Base-by-base conservation (phyloP, 257 asterid genomes). In the Pogostemon cablin region DNA sequence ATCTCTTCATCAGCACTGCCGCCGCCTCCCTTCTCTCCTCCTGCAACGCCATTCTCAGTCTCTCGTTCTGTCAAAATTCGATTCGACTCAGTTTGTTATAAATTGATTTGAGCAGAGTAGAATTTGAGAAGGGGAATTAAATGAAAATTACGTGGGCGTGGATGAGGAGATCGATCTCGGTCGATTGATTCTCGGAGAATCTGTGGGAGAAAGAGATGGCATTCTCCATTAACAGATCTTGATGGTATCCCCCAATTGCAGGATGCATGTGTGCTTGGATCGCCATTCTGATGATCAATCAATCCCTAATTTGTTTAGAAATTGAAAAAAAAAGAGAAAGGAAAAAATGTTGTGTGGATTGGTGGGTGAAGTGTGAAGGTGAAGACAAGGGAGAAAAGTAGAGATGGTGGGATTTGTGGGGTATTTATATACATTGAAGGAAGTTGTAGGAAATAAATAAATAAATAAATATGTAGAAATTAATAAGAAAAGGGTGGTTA, bases 91-190 rank as follows among this genome's bases (percentile, higher is more conserved):
- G 32, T 25, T 25, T 0, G 32, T 25, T 1, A 25, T 25, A 25
- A 25, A 25, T 25, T 25, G 32, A 25, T 25, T 25, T 25, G 32
- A 25, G 32, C 5, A 6, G 3, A 10, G 11, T 2, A 6, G 2
- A 4, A 40, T 17, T 11, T 0, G 4, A 7, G 4, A 48, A 10
- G n/a, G 54, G n/a, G 55, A 49, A 1, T 25, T 25, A 50, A 38
- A n/a, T 1, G 12, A 40, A 2, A 3, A 57, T 17, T 6, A 92
- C 98, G 89, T 90, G 95, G 3, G 83, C 71, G 62, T 47, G 50
- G 75, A 93, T 72, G 75, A 86, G 57, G 3, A 75, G 77, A 70
- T 93, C 93, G 5, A 87, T 80, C 53, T 90, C 93, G 42, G 73
- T 48, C 48, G 80, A 73, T 25, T 90, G 93, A 53, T 75, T 78